phyloP scores from a whole-genome alignment of 2,329 filamentous ascomycete genomes.

The Lizonia empirigonia region DNA sequence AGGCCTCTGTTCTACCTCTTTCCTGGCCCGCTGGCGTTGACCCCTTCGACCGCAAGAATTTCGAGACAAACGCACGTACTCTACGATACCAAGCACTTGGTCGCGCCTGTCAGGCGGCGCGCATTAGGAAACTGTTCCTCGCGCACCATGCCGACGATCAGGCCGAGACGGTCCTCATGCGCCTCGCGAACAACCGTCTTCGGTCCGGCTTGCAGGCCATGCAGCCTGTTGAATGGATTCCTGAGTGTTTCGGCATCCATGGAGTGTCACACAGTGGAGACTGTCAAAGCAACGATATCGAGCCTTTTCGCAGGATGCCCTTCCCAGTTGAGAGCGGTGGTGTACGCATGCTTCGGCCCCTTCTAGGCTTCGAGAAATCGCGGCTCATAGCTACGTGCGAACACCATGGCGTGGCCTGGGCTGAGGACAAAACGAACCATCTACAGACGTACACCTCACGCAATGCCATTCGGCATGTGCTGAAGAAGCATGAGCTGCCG shows the following conservation, averaged over 20 bases:
- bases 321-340: constrained; percentile 66
- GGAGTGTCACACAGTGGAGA: constrained; percentile 61
- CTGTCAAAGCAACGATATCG: constrained; percentile 19
- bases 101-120: constrained; percentile 57
- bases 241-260: constrained; percentile 79
- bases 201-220: constrained; percentile 78
- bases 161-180: constrained; percentile 85
- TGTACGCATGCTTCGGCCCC: constrained; percentile 69
- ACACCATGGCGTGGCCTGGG: constrained; percentile 71
- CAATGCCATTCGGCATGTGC: constrained; percentile 78
- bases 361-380: constrained; percentile 73
- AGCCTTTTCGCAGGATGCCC: background rate
- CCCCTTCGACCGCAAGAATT: constrained; percentile 60
- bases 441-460: constrained; percentile 77
- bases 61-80: constrained; percentile 78
- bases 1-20: constrained; percentile 43
- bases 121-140: constrained; percentile 69
- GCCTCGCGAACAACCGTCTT: constrained; percentile 70
- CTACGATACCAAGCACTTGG: constrained; percentile 77
- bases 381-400: constrained; percentile 77
- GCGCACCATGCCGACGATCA: constrained; percentile 92
- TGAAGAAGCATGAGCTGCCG: constrained; percentile 66
- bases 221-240: constrained; percentile 68
- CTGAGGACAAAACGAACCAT: constrained; percentile 82
- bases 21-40: constrained; percentile 47